Evolutionary conservation across 306 rosid genomes (phyloP).

Genomic region (Albizia julibrissin): DNA sequence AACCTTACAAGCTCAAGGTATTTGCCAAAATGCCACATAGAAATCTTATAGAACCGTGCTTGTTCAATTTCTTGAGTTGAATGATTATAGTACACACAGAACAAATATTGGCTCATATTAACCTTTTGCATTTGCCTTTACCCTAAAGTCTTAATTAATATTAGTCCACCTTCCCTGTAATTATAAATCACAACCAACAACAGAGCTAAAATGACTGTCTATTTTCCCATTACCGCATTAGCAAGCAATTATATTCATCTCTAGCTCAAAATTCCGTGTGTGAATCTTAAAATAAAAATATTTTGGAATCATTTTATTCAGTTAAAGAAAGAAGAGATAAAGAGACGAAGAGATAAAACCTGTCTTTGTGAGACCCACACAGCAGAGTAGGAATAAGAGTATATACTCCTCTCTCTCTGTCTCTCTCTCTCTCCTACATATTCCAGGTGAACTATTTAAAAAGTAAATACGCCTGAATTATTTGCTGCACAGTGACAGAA

Average conservation of each 20-base stretch:
- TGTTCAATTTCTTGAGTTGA: not conserved
- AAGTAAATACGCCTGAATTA: not conserved
- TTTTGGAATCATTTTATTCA: not conserved
- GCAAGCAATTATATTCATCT: not conserved
- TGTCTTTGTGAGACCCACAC: not conserved
- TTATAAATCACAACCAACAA: not conserved
- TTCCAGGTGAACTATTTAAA: not conserved
- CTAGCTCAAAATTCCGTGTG: not conserved
- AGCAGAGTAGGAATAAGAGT: not conserved
- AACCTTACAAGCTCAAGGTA: slow-evolving; percentile 20
- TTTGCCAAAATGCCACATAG: slow-evolving; percentile 8
- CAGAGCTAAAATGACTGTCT: not conserved
- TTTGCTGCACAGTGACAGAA: not conserved
- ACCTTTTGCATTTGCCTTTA: not conserved
- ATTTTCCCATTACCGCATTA: not conserved
- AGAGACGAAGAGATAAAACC: not conserved
- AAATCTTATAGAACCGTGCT: not conserved
- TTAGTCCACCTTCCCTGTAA: not conserved
- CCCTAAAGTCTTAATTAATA: not conserved
- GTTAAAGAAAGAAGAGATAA: not conserved
- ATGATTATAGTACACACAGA: not conserved
- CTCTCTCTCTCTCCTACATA: not conserved
- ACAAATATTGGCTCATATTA: not conserved
- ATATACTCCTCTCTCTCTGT: not conserved
- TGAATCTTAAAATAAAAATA: not conserved